Evolutionary conservation across 305 asterid genomes (phyloP), one percentile per base, ranked within the genome.

Genomic region (Fraxinus dipetala): DNA sequence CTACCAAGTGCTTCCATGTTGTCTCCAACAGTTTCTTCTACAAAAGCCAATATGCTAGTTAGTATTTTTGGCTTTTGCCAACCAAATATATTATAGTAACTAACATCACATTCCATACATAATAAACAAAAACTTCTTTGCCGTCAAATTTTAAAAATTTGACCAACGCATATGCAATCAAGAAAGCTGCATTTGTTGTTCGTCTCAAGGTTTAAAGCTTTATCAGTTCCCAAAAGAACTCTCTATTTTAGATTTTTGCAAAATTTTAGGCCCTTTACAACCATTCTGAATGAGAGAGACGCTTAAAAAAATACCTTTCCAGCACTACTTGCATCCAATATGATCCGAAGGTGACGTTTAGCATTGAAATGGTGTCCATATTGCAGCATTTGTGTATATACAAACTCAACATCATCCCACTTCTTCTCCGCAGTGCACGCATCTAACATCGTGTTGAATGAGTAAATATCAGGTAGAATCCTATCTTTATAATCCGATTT

Each of bases 341-440:
- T 65, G 26, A 91, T 79, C 48, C 82, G 90, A 82, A 94, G 92
- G 83, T 95, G 99, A 73, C 98, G 94, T 86, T 93, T 94, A 73
- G 91, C 84, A 69, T 93, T 95, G 91, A 94, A 95, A 77, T 86
- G 97, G 85, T 89, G 91, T 48, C 98, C 96, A 56, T 81, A 87
- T 84, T 87, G 88, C 86, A 94, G 88, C 99, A 95, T 94, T 82
- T 87, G 88, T 56, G 76, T 51, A 59, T 91, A 95, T 30, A 88
- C 88, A 87, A 92, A 88, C 90, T 89, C 91, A 76, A 92, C 91
- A 83, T 95, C 98, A 36, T 93, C 98, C 99, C 99, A 95, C 84
- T 83, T 92, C 85, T 89, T 84, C 85, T 81, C 91, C 79, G 36
- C 83, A 75, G 79, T 86, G 36, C 92, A 95, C 16, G 90, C 97